Evolutionary conservation across 2,329 filamentous ascomycete species (phyloP).

Genomic region (Aspergillus sp.): DNA sequence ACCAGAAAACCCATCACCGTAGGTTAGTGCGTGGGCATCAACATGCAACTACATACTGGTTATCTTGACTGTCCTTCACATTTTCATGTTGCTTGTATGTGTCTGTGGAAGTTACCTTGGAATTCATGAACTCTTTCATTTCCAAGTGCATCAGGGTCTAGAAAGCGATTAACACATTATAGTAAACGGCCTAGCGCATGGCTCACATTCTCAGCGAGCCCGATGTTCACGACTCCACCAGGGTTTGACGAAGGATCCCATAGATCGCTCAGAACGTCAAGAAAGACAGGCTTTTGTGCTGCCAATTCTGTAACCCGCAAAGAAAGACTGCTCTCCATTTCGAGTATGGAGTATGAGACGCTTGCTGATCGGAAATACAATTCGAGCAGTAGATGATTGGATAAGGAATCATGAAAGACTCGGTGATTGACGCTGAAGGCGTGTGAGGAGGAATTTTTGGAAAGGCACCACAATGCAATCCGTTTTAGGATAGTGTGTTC

Average conservation of each 20-base stretch:
- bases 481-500: no score
- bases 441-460: no score
- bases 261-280: slow-evolving; percentile 37
- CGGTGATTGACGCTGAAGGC: no score
- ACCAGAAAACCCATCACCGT: slow-evolving; percentile 22
- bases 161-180: neutral
- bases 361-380: no score
- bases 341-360: no score
- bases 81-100: neutral
- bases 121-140: slow-evolving; percentile 8
- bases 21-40: slow-evolving; percentile 15
- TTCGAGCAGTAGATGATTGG: no score
- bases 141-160: slow-evolving; percentile 9
- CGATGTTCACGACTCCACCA: slow-evolving; percentile 41
- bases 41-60: slow-evolving; percentile 3
- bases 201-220: slow-evolving; percentile 37
- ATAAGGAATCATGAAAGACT: no score
- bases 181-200: neutral
- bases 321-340: no score
- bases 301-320: no score
- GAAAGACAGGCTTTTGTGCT: slow-evolving; percentile 18
- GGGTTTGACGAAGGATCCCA: slow-evolving; percentile 29
- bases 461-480: no score
- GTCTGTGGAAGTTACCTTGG: neutral
- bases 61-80: neutral